These are phyloP conservation scores for Escallonia rubra DNA, from an alignment of 129 eudicot species.

Conservation along the genomic window DNA sequence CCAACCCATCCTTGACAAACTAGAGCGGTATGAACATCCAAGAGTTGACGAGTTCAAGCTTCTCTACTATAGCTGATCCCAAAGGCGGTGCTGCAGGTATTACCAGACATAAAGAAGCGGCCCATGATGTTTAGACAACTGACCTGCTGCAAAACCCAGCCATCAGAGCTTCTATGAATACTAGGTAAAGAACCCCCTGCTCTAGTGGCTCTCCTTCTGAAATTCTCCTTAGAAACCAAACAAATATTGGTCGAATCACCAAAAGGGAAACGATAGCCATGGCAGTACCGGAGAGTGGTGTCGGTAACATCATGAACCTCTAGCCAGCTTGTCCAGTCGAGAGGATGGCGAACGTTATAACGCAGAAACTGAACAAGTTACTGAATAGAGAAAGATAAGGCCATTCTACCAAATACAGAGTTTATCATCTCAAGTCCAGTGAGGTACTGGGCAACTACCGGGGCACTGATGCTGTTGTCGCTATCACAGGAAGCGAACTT, in stretches of 20 bases:
- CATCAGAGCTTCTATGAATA: background rate
- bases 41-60: slow-evolving; percentile 13
- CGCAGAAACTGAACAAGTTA: background rate
- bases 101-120: slow-evolving; percentile 1
- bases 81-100: background rate
- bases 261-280: background rate
- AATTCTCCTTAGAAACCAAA: background rate
- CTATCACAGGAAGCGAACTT: background rate
- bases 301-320: background rate
- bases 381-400: background rate
- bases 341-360: background rate
- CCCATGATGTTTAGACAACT: background rate
- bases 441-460: slow-evolving; percentile 2
- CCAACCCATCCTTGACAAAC: slow-evolving; percentile 21
- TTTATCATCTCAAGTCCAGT: background rate
- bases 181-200: background rate
- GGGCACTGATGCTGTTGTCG: background rate
- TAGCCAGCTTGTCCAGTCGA: background rate
- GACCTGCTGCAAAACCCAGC: background rate
- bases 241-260: background rate
- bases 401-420: background rate
- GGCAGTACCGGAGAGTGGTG: background rate
- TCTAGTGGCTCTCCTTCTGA: background rate
- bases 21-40: slow-evolving; percentile 19
- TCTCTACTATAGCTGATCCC: slow-evolving; percentile 8